These are phyloP conservation scores for Thelonectria olida DNA, from an alignment of 2,329 filamentous ascomycete species.

Conservation along the genomic window DNA sequence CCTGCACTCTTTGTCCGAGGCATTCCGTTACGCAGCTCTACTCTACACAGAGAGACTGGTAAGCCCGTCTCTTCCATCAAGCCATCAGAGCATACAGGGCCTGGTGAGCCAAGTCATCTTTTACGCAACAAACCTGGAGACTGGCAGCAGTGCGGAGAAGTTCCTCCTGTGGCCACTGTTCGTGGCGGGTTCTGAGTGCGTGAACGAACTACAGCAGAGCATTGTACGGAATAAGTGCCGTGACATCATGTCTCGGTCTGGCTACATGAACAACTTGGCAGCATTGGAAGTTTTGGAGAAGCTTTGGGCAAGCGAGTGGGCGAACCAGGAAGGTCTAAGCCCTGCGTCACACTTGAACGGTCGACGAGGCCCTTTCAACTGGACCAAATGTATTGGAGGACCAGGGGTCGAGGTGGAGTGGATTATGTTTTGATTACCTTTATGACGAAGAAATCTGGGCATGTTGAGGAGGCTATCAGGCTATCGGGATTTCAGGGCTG, in stretches of 20 bases:
- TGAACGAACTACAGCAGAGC: slow-evolving; percentile 80
- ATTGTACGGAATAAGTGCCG: slow-evolving; percentile 83
- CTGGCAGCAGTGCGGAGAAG: slow-evolving; percentile 79
- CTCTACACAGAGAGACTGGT: slow-evolving; percentile 91
- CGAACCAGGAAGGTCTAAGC: slow-evolving; percentile 48
- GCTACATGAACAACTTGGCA: slow-evolving; percentile 92
- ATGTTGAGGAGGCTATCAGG: slow-evolving; percentile 27
- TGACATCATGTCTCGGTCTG: slow-evolving; percentile 87
- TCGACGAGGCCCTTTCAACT: slow-evolving; percentile 64
- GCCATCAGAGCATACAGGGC: slow-evolving; percentile 81
- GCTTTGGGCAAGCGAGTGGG: slow-evolving; percentile 73
- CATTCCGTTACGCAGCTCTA: slow-evolving; percentile 88
- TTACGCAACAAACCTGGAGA: slow-evolving; percentile 82
- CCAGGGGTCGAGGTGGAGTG: slow-evolving; percentile 68
- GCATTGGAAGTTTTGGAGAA: slow-evolving; percentile 87
- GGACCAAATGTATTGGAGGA: slow-evolving; percentile 66
- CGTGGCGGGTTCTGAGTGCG: slow-evolving; percentile 88
- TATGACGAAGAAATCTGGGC: slow-evolving; percentile 23
- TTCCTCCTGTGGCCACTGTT: slow-evolving; percentile 95
- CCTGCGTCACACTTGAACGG: slow-evolving; percentile 46
- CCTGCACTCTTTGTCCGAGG: slow-evolving; percentile 84
- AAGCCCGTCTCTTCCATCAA: slow-evolving; percentile 76
- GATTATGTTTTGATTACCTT: slow-evolving; percentile 67
- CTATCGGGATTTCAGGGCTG: slow-evolving; percentile 18
- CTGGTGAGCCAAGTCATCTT: slow-evolving; percentile 84